These are phyloP conservation scores for Phytophthora vignae DNA, from an alignment of 352 stramenopile species.

Conservation along the genomic window DNA sequence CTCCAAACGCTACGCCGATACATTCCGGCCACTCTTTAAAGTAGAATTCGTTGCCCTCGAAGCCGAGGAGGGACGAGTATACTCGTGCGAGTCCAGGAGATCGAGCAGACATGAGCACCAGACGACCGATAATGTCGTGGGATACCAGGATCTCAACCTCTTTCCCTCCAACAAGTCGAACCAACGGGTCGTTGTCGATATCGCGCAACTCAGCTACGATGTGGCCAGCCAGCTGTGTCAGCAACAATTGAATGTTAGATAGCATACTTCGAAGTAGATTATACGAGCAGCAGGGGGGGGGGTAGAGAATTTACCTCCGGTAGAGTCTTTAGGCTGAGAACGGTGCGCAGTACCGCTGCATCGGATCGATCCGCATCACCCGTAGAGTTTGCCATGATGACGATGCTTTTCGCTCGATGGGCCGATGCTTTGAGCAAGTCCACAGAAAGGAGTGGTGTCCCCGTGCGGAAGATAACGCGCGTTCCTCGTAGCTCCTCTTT, in stretches of 20 bases:
- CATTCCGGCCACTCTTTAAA: constrained; percentile 85
- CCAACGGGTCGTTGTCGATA: constrained; percentile 84
- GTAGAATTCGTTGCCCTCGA: constrained; percentile 90
- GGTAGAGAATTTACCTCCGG: constrained; percentile 37
- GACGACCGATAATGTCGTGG: constrained; percentile 84
- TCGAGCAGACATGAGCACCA: constrained; percentile 83
- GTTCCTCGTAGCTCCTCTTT: constrained; percentile 63
- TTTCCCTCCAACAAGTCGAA: constrained; percentile 73
- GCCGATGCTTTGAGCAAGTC: constrained; percentile 81
- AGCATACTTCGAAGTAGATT: too few species aligned
- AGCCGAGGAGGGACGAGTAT: constrained; percentile 70
- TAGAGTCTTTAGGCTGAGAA: constrained; percentile 78
- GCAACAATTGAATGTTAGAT: background rate
- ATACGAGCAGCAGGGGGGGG: background rate
- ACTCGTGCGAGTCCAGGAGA: constrained; percentile 74
- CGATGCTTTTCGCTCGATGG: constrained; percentile 70
- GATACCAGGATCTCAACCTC: constrained; percentile 83
- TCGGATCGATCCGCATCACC: constrained; percentile 82
- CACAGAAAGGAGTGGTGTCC: constrained; percentile 74
- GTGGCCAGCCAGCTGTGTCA: constrained; percentile 55
- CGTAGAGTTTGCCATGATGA: constrained; percentile 72
- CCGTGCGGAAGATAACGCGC: constrained; percentile 77
- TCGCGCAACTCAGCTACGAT: constrained; percentile 89
- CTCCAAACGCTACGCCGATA: constrained; percentile 64
- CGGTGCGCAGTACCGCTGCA: constrained; percentile 68